phyloP scores from a whole-genome alignment of 176 grass and related monocot species.

The Ananas comosus region DNA sequence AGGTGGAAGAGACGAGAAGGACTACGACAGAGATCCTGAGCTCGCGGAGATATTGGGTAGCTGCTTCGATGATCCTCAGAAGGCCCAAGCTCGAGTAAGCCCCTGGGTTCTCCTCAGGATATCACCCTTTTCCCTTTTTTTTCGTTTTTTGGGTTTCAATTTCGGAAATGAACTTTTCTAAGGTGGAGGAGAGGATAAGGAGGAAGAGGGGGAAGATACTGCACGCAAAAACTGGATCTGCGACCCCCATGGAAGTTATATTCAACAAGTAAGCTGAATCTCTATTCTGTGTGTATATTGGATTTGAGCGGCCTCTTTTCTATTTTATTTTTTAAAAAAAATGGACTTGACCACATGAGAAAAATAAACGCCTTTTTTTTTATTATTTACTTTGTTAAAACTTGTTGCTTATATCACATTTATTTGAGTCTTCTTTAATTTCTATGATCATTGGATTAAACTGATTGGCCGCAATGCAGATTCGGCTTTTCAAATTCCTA shows the following conservation, averaged over 20 bases:
- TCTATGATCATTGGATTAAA: background rate
- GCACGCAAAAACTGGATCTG: constrained; percentile 78
- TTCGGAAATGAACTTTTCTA: constrained; percentile 18
- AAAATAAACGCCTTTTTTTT: too few species aligned
- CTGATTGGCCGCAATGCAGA: constrained; percentile 18
- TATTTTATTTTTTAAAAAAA: too few species aligned
- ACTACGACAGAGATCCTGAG: constrained; percentile 74
- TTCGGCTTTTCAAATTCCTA: constrained; percentile 88
- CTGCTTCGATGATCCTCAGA: constrained; percentile 77
- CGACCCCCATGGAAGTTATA: constrained; percentile 54
- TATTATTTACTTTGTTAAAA: too few species aligned
- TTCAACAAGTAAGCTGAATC: constrained; percentile 77
- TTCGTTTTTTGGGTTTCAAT: constrained; percentile 5
- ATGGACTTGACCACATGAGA: background rate
- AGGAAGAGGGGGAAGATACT: constrained; percentile 79
- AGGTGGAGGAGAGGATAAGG: constrained; percentile 85
- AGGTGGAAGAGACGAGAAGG: constrained; percentile 16
- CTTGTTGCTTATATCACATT: too few species aligned
- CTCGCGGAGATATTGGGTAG: constrained; percentile 66
- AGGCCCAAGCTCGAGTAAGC: constrained; percentile 59
- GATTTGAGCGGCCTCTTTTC: background rate
- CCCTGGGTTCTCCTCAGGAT: background rate
- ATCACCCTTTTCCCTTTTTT: background rate
- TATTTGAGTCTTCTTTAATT: too few species aligned
- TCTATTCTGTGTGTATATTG: background rate